A percentile compares a stretch with the other conserved stretches of the same genome.
Conservation (phyloP, 192 early-diverging fungal genomes). For the Thamnidium elegans region DNA sequence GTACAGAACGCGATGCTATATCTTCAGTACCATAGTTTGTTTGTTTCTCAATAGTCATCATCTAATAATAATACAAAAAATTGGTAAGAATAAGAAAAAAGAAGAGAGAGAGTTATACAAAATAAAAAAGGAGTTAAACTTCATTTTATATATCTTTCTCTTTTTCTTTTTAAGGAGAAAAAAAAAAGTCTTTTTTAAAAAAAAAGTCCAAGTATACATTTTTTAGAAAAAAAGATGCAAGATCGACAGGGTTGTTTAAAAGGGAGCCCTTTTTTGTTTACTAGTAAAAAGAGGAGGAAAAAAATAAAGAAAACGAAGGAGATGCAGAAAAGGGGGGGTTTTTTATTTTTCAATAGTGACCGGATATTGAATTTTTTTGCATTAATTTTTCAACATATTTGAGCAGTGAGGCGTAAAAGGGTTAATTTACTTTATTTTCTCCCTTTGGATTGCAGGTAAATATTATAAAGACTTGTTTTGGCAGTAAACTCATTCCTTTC, state of each 20-base stretch:
- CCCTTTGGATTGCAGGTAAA: too few species aligned
- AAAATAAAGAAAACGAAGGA: too few species aligned
- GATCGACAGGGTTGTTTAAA: too few species aligned
- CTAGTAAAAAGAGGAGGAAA: too few species aligned
- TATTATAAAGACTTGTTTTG: too few species aligned
- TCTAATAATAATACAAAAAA: background rate
- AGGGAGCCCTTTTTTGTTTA: too few species aligned
- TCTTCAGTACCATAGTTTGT: too few species aligned
- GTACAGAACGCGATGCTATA: slow-evolving; percentile 48
- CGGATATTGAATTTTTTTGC: background rate
- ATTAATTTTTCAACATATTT: slow-evolving; percentile 7
- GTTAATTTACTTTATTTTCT: background rate
- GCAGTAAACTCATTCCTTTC: too few species aligned
- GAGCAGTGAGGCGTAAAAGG: background rate
- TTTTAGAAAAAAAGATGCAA: slow-evolving; percentile 1
- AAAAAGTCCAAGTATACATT: background rate
- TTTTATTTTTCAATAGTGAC: too few species aligned
- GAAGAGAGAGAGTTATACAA: background rate
- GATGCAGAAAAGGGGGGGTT: too few species aligned
- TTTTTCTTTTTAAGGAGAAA: background rate
- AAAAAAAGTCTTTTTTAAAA: background rate
- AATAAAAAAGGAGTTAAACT: background rate
- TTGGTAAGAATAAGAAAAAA: background rate
- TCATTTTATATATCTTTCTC: background rate
- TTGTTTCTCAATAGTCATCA: too few species aligned